Evolutionary conservation across 768 basidiomycete genomes (phyloP).

Genomic region (Floccularia luteovirens): DNA sequence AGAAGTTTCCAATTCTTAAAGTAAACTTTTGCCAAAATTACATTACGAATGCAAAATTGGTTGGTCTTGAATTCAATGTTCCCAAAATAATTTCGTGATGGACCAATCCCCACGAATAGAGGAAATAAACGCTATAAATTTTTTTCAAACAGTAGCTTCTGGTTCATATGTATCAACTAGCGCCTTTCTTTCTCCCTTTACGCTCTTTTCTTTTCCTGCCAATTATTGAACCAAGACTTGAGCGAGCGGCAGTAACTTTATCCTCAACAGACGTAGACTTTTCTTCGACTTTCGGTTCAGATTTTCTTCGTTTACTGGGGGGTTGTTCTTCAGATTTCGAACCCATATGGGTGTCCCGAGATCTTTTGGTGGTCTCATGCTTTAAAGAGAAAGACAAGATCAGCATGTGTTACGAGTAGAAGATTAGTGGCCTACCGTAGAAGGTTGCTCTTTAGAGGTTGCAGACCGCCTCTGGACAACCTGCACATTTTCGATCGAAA

Average conservation of each 20-base stretch:
- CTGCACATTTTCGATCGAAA: conserved; percentile 92
- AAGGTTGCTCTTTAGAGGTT: conserved; percentile 30
- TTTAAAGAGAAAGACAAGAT: conserved; percentile 2
- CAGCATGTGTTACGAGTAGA: conserved; percentile 3
- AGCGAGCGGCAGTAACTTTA: conserved; percentile 21
- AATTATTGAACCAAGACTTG: conserved; percentile 57
- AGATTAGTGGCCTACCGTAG: conserved; percentile 19
- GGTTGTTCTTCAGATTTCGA: conserved; percentile 24
- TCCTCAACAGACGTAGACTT: conserved; percentile 12
- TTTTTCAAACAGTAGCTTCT: no score
- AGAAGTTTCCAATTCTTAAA: no score
- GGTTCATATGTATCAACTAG: no score
- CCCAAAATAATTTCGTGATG: no score
- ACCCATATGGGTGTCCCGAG: conserved; percentile 5
- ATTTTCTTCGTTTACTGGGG: conserved; percentile 31
- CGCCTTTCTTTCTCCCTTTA: conserved; percentile 28
- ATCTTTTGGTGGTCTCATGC: conserved; percentile 2
- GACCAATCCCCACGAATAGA: no score
- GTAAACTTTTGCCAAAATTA: no score
- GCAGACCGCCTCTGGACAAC: conserved; percentile 73
- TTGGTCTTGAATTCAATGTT: no score
- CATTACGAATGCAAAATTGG: no score
- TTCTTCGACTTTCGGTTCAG: conserved; percentile 10
- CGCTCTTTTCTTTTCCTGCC: conserved; percentile 75
- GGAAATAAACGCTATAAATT: no score